Evolutionary conservation across 352 stramenopile genomes (phyloP).

Genomic region (Phytophthora cryptogea): DNA sequence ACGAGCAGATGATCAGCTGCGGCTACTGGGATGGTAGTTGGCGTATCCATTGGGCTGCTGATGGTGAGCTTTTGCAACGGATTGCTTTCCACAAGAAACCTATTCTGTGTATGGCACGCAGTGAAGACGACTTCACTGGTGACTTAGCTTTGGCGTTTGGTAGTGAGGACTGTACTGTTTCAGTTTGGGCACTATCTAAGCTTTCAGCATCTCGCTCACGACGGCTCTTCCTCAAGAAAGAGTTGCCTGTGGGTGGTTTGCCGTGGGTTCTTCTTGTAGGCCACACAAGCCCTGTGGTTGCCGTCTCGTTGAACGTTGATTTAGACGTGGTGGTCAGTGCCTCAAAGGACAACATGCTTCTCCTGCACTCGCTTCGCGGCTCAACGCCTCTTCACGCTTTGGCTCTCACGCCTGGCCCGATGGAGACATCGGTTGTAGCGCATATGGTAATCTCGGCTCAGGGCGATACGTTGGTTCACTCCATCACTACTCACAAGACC

Average conservation of each 20-base stretch:
- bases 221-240: slow-evolving; percentile 88
- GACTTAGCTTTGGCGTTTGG: slow-evolving; percentile 84
- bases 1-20: slow-evolving; percentile 91
- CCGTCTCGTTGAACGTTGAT: slow-evolving; percentile 81
- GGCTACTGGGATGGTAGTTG: slow-evolving; percentile 89
- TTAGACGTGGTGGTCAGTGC: slow-evolving; percentile 84
- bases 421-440: slow-evolving; percentile 54
- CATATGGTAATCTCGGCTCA: slow-evolving; percentile 79
- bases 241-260: slow-evolving; percentile 75
- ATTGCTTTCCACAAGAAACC: slow-evolving; percentile 90
- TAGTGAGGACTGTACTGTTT: slow-evolving; percentile 87
- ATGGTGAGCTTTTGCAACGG: slow-evolving; percentile 82
- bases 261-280: slow-evolving; percentile 82
- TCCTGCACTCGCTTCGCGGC: slow-evolving; percentile 78
- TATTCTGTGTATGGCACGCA: slow-evolving; percentile 86
- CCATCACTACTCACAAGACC: slow-evolving; percentile 47
- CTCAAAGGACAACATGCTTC: slow-evolving; percentile 72
- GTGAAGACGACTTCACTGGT: slow-evolving; percentile 86
- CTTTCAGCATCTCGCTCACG: slow-evolving; percentile 74
- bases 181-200: slow-evolving; percentile 86
- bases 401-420: slow-evolving; percentile 52
- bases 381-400: slow-evolving; percentile 78
- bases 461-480: slow-evolving; percentile 75
- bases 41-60: slow-evolving; percentile 87
- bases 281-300: slow-evolving; percentile 79